phyloP scores from a whole-genome alignment of 192 early-diverging fungal genomes.

The Coemansia sp. region DNA sequence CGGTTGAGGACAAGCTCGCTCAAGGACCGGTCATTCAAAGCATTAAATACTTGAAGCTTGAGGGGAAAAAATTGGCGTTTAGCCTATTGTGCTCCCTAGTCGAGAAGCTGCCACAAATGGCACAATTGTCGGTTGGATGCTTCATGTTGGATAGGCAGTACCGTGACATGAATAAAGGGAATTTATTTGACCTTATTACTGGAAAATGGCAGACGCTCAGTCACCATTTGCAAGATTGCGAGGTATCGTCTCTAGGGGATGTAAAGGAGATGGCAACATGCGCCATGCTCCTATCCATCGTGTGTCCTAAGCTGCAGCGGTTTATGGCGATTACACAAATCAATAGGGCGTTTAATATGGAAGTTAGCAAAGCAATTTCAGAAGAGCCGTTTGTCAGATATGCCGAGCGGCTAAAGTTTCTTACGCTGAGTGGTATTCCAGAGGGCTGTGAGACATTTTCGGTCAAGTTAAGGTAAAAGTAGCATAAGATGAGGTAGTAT shows the following conservation, averaged over 20 bases:
- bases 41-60: background rate
- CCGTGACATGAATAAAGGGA: background rate
- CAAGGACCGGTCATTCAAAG: background rate
- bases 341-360: background rate
- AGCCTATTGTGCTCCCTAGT: background rate
- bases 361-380: background rate
- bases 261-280: background rate
- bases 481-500: no score
- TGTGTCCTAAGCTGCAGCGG: background rate
- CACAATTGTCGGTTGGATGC: background rate
- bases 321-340: background rate
- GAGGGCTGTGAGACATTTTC: background rate
- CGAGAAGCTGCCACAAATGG: background rate
- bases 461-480: background rate
- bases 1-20: background rate
- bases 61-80: background rate
- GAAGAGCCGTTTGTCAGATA: background rate
- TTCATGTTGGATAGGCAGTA: background rate
- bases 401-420: background rate
- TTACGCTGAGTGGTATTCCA: background rate
- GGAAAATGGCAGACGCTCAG: background rate
- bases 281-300: background rate
- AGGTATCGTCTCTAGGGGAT: background rate
- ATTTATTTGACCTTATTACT: background rate
- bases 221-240: background rate